phyloP scores from a whole-genome alignment of 2,329 filamentous ascomycete genomes.

The Coniella vitis region DNA sequence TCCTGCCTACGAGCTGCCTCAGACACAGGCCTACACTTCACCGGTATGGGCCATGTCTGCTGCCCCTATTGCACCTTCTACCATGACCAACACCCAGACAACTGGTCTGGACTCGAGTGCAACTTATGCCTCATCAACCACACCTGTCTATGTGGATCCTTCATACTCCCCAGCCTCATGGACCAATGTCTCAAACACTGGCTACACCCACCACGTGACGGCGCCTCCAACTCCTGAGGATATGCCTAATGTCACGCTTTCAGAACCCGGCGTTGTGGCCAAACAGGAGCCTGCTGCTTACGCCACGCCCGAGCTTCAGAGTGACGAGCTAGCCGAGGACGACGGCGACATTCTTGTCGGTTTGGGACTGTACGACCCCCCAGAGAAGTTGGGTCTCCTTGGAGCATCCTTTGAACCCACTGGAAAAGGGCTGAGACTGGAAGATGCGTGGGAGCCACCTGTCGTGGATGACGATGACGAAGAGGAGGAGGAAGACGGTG shows the following conservation, averaged over 20 bases:
- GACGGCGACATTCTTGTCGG: slow-evolving; percentile 70
- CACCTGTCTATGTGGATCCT: slow-evolving; percentile 15
- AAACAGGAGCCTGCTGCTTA: slow-evolving; percentile 45
- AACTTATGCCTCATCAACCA: background rate
- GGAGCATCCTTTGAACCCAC: slow-evolving; percentile 44
- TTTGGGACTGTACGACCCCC: slow-evolving; percentile 73
- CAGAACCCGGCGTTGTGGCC: slow-evolving; percentile 33
- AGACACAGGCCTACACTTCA: slow-evolving; percentile 30
- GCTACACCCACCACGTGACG: slow-evolving; percentile 25
- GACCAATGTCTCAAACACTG: background rate
- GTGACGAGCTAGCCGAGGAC: slow-evolving; percentile 41
- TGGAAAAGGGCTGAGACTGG: slow-evolving; percentile 72
- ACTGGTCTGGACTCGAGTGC: background rate
- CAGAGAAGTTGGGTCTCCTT: slow-evolving; percentile 48
- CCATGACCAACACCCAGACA: background rate
- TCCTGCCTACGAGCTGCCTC: slow-evolving; percentile 29
- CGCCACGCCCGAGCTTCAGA: slow-evolving; percentile 36
- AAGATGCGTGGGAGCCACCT: slow-evolving; percentile 71
- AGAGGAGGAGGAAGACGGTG: slow-evolving; percentile 33
- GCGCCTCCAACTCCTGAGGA: slow-evolving; percentile 55
- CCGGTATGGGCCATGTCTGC: slow-evolving; percentile 30
- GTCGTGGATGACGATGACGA: slow-evolving; percentile 54
- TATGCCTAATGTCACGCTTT: slow-evolving; percentile 45
- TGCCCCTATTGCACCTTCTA: background rate
- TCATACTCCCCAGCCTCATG: slow-evolving; percentile 12